Evolutionary conservation across 129 eudicot genomes (phyloP).

Genomic region (Flaveria sonorensis): DNA sequence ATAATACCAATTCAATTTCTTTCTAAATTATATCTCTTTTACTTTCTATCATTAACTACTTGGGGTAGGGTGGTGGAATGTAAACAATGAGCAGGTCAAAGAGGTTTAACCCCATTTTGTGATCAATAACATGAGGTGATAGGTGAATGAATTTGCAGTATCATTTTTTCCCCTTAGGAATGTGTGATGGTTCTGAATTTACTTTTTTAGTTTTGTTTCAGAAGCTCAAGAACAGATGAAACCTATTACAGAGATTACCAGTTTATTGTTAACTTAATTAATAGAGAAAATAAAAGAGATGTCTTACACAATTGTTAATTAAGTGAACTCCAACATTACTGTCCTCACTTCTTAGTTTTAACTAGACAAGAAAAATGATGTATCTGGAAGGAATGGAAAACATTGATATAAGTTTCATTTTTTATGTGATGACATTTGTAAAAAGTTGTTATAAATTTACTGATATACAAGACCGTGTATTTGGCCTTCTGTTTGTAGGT

Average conservation of each 20-base stretch:
- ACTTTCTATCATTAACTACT: slow-evolving; percentile 13
- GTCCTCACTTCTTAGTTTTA: background rate
- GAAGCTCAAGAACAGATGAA: background rate
- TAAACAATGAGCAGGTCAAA: background rate
- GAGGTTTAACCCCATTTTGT: background rate
- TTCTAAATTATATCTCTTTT: background rate
- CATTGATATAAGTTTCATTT: slow-evolving; percentile 6
- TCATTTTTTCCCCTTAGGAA: background rate
- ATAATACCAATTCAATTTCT: background rate
- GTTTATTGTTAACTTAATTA: background rate
- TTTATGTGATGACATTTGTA: slow-evolving; percentile 1
- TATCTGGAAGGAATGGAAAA: background rate
- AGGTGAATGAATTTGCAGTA: background rate
- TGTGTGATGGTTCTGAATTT: background rate
- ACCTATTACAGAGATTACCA: background rate
- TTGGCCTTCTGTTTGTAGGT: slow-evolving; percentile 46
- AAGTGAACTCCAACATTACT: background rate
- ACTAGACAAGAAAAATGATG: slow-evolving; percentile 3
- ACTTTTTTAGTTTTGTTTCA: background rate
- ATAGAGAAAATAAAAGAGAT: background rate
- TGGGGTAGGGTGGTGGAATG: slow-evolving; percentile 7
- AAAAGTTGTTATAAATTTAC: slow-evolving; percentile 14
- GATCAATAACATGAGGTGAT: slow-evolving; percentile 4
- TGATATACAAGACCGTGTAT: slow-evolving; percentile 7
- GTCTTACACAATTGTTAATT: background rate